Evolutionary conservation across 208 protist genomes (phyloP), one percentile per base, ranked within the genome.

Genomic region (Acanthamoeba healyi): DNA sequence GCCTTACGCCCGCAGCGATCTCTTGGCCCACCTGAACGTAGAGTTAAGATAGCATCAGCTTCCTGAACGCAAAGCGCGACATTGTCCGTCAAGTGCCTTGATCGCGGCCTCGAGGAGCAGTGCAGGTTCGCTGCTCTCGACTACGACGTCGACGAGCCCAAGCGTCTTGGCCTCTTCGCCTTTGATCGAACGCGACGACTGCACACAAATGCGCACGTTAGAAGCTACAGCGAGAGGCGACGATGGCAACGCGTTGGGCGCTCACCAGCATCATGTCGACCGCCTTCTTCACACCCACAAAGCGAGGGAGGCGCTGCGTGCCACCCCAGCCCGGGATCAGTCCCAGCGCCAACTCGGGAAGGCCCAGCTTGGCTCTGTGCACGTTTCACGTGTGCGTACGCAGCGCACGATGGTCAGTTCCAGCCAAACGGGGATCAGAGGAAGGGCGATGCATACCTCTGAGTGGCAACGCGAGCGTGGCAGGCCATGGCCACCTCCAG

Each of bases 221-320:
- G 44, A 15, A 49, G 7, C 44, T 15, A 4, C 12, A 12, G 7
- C 12, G 44, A 12, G 44, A 49, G 44, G 44, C 7, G 44, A 4
- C 12, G 44, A 12, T 12, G 44, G 44, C 12, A n/a, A n/a, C n/a
- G 56, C 24, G 93, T 44, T 97, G n/a, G n/a, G n/a, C n/a, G n/a
- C n/a, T n/a, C n/a, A 97, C n/a, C 95, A 97, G 34, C 98, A 98
- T 98, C 44, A 99, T 61, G 94, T 98, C 96, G 91, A 98, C 96
- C n/a, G 98, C 98, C 40, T 95, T 95, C 54, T 95, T 95, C n/a
- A 98, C 88, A 36, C 98, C 98, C 22, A 99, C 94, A 24, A 98
- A 91, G 19, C 95, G 88, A 1, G 98, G 97, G 4, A 98, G 95
- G 14, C 98, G 95, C 63, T 98, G 96, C 7, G 98, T 98, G 29